These are phyloP conservation scores for Euphorbia schlechtendalii DNA, from an alignment of 441 rosid genomes.

Conservation along the genomic window DNA sequence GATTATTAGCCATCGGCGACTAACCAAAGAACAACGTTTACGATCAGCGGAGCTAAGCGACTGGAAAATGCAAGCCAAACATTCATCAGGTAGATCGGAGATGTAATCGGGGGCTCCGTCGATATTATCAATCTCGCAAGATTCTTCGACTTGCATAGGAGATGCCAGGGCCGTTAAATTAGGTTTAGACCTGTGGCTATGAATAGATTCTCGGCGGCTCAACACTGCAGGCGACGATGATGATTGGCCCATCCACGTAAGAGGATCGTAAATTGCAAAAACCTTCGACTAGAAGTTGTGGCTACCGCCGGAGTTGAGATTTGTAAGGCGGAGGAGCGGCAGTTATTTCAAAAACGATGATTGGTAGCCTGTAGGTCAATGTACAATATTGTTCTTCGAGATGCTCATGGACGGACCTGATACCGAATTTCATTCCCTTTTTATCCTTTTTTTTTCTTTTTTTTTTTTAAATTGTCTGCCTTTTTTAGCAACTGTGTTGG, in stretches of 20 bases:
- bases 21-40: slow-evolving; percentile 59
- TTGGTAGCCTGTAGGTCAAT: no score
- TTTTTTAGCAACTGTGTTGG: background rate
- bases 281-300: background rate
- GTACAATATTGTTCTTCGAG: slow-evolving; percentile 17
- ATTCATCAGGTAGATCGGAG: slow-evolving; percentile 68
- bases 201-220: slow-evolving; percentile 41
- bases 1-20: slow-evolving; percentile 58
- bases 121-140: background rate
- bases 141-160: slow-evolving; percentile 33
- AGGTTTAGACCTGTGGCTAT: slow-evolving; percentile 30
- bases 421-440: slow-evolving; percentile 35
- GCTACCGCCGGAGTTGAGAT: slow-evolving; percentile 6
- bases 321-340: background rate
- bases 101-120: slow-evolving; percentile 39
- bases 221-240: slow-evolving; percentile 40
- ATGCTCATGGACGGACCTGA: slow-evolving; percentile 30
- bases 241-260: slow-evolving; percentile 56
- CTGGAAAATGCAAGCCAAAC: slow-evolving; percentile 71
- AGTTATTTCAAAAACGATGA: background rate
- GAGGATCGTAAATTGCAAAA: background rate
- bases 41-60: slow-evolving; percentile 53
- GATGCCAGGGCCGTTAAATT: slow-evolving; percentile 32
- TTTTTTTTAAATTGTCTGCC: background rate
- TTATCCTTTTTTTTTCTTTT: no score